Evolutionary conservation across 1,139 yeast species (phyloP).

Genomic region (Zhuliangozyma blackwelliae): DNA sequence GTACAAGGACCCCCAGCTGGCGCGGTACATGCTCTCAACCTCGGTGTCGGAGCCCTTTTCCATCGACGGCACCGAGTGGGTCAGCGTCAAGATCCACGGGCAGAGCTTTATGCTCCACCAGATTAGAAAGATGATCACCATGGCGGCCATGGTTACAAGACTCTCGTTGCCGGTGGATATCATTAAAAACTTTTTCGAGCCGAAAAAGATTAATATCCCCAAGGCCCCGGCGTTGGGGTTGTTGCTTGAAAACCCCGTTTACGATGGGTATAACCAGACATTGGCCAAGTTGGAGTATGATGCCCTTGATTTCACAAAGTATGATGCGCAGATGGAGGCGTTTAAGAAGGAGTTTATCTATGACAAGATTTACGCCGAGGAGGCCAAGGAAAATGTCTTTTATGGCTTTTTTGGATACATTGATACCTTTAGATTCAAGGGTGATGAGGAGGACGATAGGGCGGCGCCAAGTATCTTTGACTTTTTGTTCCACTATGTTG

Average conservation of each 20-base stretch:
- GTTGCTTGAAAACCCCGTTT: slow-evolving; percentile 86
- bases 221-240: slow-evolving; percentile 97
- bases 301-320: slow-evolving; percentile 65
- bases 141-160: slow-evolving; percentile 84
- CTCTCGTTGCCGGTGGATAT: slow-evolving; percentile 78
- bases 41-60: slow-evolving; percentile 87
- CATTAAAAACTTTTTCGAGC: slow-evolving; percentile 73
- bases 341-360: slow-evolving; percentile 88
- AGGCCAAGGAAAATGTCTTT: slow-evolving; percentile 79
- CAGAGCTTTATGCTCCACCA: slow-evolving; percentile 98
- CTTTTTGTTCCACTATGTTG: slow-evolving; percentile 38
- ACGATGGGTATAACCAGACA: slow-evolving; percentile 74
- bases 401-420: slow-evolving; percentile 86
- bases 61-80: slow-evolving; percentile 94
- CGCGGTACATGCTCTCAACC: slow-evolving; percentile 74
- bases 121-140: slow-evolving; percentile 95
- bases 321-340: slow-evolving; percentile 65
- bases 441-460: slow-evolving; percentile 16
- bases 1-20: slow-evolving; percentile 82
- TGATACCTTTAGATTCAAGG: slow-evolving; percentile 56
- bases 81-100: slow-evolving; percentile 92
- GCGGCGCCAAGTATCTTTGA: slow-evolving; percentile 57
- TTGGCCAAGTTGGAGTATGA: slow-evolving; percentile 78
- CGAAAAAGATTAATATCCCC: slow-evolving; percentile 79
- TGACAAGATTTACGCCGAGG: slow-evolving; percentile 88